Evolutionary conservation across 2,329 filamentous ascomycete species (phyloP).

Genomic region (Didymella glomerata): DNA sequence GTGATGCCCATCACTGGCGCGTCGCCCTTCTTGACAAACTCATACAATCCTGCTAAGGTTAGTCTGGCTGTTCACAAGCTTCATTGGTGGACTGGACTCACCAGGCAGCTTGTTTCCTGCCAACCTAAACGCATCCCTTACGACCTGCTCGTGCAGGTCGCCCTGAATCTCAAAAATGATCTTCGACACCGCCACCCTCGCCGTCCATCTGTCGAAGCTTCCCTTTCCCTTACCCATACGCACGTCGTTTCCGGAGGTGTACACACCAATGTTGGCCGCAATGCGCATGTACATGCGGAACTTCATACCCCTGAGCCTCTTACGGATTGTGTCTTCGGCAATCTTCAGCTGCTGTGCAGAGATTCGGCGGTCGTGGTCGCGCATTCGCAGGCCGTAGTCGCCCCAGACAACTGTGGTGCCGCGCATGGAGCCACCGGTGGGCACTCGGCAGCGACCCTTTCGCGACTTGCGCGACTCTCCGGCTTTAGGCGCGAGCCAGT

Average conservation of each 20-base stretch:
- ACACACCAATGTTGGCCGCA: slow-evolving; percentile 92
- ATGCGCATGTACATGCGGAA: slow-evolving; percentile 93
- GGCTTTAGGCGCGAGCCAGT: slow-evolving; percentile 83
- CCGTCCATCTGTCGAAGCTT: slow-evolving; percentile 95
- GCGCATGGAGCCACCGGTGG: slow-evolving; percentile 88
- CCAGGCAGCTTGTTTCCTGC: slow-evolving; percentile 95
- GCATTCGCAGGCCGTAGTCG: slow-evolving; percentile 93
- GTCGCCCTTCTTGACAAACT: slow-evolving; percentile 94
- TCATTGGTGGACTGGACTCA: slow-evolving; percentile 54
- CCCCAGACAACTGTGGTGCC: slow-evolving; percentile 97
- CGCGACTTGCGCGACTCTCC: slow-evolving; percentile 86
- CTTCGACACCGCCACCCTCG: slow-evolving; percentile 87
- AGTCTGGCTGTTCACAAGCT: neutral
- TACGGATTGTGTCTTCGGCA: slow-evolving; percentile 92
- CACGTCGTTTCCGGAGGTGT: slow-evolving; percentile 92
- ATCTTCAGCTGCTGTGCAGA: slow-evolving; percentile 86
- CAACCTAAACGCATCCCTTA: slow-evolving; percentile 89
- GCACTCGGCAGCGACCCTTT: slow-evolving; percentile 86
- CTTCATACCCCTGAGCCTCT: slow-evolving; percentile 85
- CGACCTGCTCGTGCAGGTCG: slow-evolving; percentile 91
- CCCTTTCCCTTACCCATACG: slow-evolving; percentile 99
- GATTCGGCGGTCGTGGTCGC: slow-evolving; percentile 90
- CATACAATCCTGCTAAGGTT: slow-evolving; percentile 72
- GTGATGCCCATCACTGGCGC: slow-evolving; percentile 90
- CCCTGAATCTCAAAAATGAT: slow-evolving; percentile 93